Percentiles rank a stretch among this genome's conserved stretches.
Evolutionary conservation across 495 filamentous ascomycete genomes (phyloP).

Genomic region (Hyaloscypha variabilis): DNA sequence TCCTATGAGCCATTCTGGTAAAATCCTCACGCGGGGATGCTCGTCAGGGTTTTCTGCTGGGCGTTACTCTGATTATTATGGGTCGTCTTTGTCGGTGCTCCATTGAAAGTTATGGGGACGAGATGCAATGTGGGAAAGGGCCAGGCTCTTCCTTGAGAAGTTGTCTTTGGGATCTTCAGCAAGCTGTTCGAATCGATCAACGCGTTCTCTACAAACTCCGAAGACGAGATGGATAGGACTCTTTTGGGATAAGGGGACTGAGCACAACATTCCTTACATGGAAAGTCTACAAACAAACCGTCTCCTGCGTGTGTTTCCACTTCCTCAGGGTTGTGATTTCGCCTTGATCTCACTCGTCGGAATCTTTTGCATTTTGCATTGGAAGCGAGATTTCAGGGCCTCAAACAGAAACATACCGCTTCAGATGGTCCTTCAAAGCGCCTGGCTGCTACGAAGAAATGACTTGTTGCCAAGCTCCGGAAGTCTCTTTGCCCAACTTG

Average conservation of each 20-base stretch:
- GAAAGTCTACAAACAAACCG: constrained; percentile 33
- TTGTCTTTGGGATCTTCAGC: constrained; percentile 33
- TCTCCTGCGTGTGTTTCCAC: constrained; percentile 28
- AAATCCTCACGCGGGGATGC: constrained; percentile 64
- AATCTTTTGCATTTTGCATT: constrained; percentile 40
- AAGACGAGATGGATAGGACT: constrained; percentile 20
- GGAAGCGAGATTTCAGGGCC: constrained; percentile 33
- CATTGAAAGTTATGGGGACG: constrained; percentile 15
- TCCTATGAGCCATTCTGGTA: constrained; percentile 65
- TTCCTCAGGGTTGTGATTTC: constrained; percentile 27
- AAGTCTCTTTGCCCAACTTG: constrained; percentile 22
- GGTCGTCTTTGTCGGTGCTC: constrained; percentile 31
- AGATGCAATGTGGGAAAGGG: constrained; percentile 29
- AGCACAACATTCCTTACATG: constrained; percentile 27
- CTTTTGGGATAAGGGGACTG: constrained; percentile 25
- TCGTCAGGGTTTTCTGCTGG: constrained; percentile 65
- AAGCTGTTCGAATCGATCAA: constrained; percentile 24
- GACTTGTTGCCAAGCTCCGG: constrained; percentile 32
- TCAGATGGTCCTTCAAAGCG: constrained; percentile 25
- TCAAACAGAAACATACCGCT: constrained; percentile 31
- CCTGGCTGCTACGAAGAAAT: constrained; percentile 23
- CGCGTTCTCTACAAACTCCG: constrained; percentile 31
- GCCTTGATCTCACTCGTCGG: constrained; percentile 43
- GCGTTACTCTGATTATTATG: constrained; percentile 58
- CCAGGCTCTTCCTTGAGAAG: constrained; percentile 34